Conservation (phyloP, 2,329 filamentous ascomycete species). For the Fusarium tricinctum region DNA sequence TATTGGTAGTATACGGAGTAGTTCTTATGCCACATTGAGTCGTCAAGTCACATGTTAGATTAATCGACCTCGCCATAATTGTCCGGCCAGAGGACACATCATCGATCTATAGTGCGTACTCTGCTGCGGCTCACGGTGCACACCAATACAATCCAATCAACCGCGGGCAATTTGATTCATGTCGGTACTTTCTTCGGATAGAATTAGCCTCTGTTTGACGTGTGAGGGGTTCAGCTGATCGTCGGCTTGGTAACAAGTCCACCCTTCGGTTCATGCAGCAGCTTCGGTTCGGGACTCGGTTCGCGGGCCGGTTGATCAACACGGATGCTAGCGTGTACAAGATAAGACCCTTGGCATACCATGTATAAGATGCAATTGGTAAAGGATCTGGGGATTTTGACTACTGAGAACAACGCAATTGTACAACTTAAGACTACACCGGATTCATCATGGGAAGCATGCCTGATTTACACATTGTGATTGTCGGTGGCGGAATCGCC, state of each 20-base stretch:
- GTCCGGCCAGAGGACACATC: too few species aligned
- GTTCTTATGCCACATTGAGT: too few species aligned
- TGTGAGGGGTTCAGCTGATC: neutral
- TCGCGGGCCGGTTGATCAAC: neutral
- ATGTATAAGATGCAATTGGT: constrained; percentile 24
- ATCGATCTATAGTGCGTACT: too few species aligned
- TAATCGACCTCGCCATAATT: too few species aligned
- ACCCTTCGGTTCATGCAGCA: neutral
- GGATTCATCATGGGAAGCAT: constrained; percentile 35
- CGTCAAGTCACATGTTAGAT: too few species aligned
- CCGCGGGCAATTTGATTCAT: neutral
- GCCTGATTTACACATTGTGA: constrained; percentile 38
- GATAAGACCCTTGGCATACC: neutral
- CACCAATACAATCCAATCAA: neutral
- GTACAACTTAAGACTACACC: neutral
- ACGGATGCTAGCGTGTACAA: neutral
- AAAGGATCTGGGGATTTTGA: neutral
- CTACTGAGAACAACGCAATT: neutral
- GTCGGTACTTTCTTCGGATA: neutral
- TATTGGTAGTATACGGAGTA: too few species aligned
- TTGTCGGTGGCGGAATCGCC: constrained; percentile 44
- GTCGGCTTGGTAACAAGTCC: neutral
- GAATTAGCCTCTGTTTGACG: neutral
- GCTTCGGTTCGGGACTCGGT: constrained; percentile 31
- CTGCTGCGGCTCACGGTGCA: neutral